Base-by-base conservation (phyloP, 257 asterid species). In the Rubia yunnanensis region DNA sequence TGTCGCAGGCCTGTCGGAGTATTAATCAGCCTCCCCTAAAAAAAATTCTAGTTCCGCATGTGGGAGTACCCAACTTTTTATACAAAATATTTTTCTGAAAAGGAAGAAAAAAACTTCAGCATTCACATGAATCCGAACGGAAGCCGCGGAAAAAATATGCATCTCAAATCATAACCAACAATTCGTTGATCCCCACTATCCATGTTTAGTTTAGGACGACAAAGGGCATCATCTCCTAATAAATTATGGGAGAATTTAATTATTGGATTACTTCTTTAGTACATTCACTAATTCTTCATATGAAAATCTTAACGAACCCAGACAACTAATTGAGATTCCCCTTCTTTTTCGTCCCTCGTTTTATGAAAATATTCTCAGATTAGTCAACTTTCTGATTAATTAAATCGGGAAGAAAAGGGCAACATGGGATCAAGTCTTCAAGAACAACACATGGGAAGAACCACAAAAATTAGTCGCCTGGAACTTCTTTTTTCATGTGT, bases 371-470 rank as follows among this genome's bases (percentile, higher is more conserved):
- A 50, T 50, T 24, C 31, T 22, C 31, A 14, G 24, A 65, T 28
- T 34, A 65, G 48, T 65, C 69, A 48, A 48, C 69, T 48, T 65
- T 49, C 10, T 7, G 27, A 32, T 49, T 50, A 48, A 50, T 50
- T 0, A 50, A 50, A 50, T 10, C 57, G 2, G 54, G 23, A 48
- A 48, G 23, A 48, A 48, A 48, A 48, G 3, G 11, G 57, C 27
- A 50, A 50, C 57, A 50, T 31, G 64, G 64, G 64, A 57, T 57
- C 38, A 28, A 57, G 39, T 44, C 50, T 17, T 44, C 20, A 28
- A 28, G 24, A 57, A 26, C 24, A 7, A 59, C 63, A 48, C 69
- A 64, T 64, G 69, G 59, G 60, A 65, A 65, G 70, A 65, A 56
- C 48, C 56, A 46, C 13, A 63, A 55, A 24, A 46, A 20, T 20